Evolutionary conservation across 2,329 filamentous ascomycete genomes (phyloP).

Genomic region (Alternaria arborescens): DNA sequence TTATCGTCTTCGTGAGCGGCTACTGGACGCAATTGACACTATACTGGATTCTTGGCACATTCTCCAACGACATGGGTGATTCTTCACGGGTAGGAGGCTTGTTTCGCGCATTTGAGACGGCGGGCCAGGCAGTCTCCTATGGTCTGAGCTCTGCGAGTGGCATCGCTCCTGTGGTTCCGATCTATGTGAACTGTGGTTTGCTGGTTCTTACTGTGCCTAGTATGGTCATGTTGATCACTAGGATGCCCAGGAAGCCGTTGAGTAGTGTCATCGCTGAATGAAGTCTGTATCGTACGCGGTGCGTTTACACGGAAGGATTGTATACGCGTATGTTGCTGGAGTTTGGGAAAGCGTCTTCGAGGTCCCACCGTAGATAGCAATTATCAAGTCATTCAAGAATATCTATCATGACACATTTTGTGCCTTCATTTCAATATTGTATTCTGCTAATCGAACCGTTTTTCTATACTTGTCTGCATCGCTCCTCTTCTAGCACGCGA

Average conservation of each 20-base stretch:
- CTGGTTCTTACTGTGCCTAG: slow-evolving; percentile 13
- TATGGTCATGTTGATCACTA: slow-evolving; percentile 15
- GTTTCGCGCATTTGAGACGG: slow-evolving; percentile 19
- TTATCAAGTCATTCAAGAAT: not conserved
- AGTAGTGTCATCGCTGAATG: not conserved
- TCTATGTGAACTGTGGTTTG: slow-evolving; percentile 17
- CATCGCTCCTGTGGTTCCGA: slow-evolving; percentile 10
- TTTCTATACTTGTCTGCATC: not conserved
- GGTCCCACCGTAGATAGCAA: not conserved
- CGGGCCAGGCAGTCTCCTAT: slow-evolving; percentile 20
- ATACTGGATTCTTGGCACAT: slow-evolving; percentile 19
- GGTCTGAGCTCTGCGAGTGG: slow-evolving; percentile 18
- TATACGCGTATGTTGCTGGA: not conserved
- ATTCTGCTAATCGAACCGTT: not conserved
- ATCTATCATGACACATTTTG: not conserved
- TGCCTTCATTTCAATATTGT: not conserved
- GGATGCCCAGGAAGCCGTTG: slow-evolving; percentile 10
- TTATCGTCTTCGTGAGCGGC: slow-evolving; percentile 10
- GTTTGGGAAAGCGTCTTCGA: not conserved
- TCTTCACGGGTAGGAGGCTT: slow-evolving; percentile 13
- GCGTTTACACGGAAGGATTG: not conserved
- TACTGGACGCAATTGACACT: slow-evolving; percentile 18
- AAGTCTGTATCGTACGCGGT: not conserved
- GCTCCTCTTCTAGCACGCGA: not conserved
- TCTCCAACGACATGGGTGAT: slow-evolving; percentile 11